Base-by-base conservation (phyloP, 2,329 filamentous ascomycete species). In the Colletotrichum lindemuthianum region DNA sequence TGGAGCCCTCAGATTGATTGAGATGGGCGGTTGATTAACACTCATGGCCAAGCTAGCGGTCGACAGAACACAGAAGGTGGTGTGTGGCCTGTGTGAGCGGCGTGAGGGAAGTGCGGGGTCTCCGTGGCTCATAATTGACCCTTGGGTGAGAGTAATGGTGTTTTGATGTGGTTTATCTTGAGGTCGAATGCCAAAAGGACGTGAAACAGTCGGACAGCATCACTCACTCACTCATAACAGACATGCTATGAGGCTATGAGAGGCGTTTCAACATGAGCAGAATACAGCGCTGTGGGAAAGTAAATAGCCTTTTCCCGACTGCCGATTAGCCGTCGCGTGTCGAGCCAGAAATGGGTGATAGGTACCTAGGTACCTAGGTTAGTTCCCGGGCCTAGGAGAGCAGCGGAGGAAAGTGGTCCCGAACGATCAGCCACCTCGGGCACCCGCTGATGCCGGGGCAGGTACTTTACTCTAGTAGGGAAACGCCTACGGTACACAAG, bases 171-270 rank as follows among this genome's bases (percentile, higher is more conserved):
- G 8, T 10, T 24, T 16, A 45, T 16, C 43, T 16, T 24, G 4
- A 24, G 24, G 24, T 24, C 24, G 7, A 8, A 45, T 9, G 40
- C 40, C 15, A 13, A 4, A 45, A 45, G 16, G 40, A 43, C 40
- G 40, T 56, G 53, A 56, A 47, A 56, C 43, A 1, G 33, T 56
- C n/a, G 47, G 53, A 56, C 53, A 47, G 53, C 53, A 34, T 47
- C 53, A 43, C 32, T 47, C 33, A 36, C 16, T 6, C 7, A 4
- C 16, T 3, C 15, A 40, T 24, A 24, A 24, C 24, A 24, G 6
- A 43, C 41, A 54, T 39, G 15, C 33, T 47, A 39, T 56, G 53
- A 39, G 34, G 15, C 33, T 47, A 39, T 56, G 53, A 39, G 34
- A 4, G 5, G 3, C 7, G 33, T 47, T 48, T 48, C 45, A 48